Base-by-base conservation (phyloP, 2,329 filamentous ascomycete genomes). In the Venturia oleaginea region DNA sequence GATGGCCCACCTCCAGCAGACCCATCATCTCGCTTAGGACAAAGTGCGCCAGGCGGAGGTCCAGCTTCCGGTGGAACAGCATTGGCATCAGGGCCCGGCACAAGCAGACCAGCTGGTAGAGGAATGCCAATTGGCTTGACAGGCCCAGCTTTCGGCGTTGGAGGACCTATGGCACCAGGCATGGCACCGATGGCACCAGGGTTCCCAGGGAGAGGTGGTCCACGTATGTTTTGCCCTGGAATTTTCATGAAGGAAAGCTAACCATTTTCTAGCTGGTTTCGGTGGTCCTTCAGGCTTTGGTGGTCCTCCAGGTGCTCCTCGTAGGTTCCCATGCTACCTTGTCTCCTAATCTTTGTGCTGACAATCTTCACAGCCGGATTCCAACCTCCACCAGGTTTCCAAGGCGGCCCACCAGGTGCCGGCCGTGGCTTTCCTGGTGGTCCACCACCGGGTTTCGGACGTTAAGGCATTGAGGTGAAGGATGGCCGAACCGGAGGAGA, bases 1-100 rank as follows among this genome's bases (percentile, higher is more conserved):
- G 95, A 99, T 74, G 95, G 93, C 65, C 93, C 94, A 64, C 94
- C 94, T 59, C 93, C 95, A 11, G 91, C 92, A 71, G 94, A 99
- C 72, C 93, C 94, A 64, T 91, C 92, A 70, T 87, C 93, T 60
- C 86, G 94, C 77, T 84, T 99, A 67, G 94, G 92, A 73, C 88
- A 89, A 76, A 85, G 84, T 68, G 86, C 86, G 37, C 83, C 88
- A 38, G 85, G 87, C 66, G 88, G 87, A 65, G 75, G 74, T 55
- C 75, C 74, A 51, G 77, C 81, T 54, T 80, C 89, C 51, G 85
- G 89, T 63, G 86, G 89, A 66, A 71, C 75, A 15, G 69, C 75
- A 43, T 81, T 97, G 70, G 83, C 88, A 67, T 85, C 91, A 69
- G 94, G 94, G 61, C 90, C 92, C 68, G 94, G 94, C 72, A 91